Base-by-base conservation (phyloP, 2,329 filamentous ascomycete species). In the Hypoxylon sp. region DNA sequence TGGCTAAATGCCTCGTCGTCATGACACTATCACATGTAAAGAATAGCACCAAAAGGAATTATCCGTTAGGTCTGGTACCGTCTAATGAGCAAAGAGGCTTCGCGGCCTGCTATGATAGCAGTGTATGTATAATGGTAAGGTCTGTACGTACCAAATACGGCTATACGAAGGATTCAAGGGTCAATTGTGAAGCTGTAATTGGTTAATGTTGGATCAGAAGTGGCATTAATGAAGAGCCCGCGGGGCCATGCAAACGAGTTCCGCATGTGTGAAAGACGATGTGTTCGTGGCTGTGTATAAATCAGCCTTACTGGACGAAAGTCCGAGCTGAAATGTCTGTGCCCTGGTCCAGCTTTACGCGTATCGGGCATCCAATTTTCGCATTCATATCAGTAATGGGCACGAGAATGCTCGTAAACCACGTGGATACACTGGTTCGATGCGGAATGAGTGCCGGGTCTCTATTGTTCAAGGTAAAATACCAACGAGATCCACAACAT, bases 21-120 rank as follows among this genome's bases (percentile, higher is more conserved):
- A 19, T 58, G 43, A 43, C 53, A 50, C 27, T 19, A 43, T 52
- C 53, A 59, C 27, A 63, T 62, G 58, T 54, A 50, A 55, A 62
- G 14, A n/a, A 34, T 21, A n/a, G 14, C 30, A 39, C 11, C 30
- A 16, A 11, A 19, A 34, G 16, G 19, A 25, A 51, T 14, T 14
- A 46, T 34, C 32, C 14, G 16, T 23, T 7, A 25, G 25, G 43
- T 45, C 41, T 50, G 51, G 7, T 23, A n/a, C 32, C 12, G 32
- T 29, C 29, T 11, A 50, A 25, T 50, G 25, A 50, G 41, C n/a
- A 23, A 1, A 55, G 3, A 51, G 27, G n/a, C 51, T 63, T 54
- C 61, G 61, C 47, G 61, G 48, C 61, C 47, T 30, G 21, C 8
- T 52, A 46, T 30, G n/a, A 19, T 21, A 23, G 30, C 34, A 51